Evolutionary conservation across 306 rosid species (phyloP).

Genomic region (Malus fusca): DNA sequence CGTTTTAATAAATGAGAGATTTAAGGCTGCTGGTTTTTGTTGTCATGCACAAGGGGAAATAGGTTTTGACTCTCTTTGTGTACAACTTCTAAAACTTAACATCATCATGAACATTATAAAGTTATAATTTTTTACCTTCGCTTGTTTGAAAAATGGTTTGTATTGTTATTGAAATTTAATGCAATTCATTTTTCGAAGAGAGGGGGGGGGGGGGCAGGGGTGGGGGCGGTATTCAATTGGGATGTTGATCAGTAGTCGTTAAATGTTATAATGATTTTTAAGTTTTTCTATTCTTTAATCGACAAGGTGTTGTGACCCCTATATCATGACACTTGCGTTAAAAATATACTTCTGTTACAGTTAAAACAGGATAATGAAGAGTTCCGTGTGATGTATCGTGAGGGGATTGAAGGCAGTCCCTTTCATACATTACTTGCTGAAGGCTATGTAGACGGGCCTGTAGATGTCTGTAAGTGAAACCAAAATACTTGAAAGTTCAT

Average conservation of each 20-base stretch:
- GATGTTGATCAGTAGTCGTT: background rate
- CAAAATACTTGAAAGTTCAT: background rate
- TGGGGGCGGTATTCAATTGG: too few species aligned
- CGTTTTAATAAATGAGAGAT: background rate
- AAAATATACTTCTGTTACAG: constrained; percentile 42
- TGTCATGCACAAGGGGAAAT: background rate
- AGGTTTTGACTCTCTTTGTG: background rate
- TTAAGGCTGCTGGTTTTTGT: background rate
- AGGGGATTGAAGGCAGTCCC: constrained; percentile 82
- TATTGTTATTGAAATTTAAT: background rate
- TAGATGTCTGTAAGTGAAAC: constrained; percentile 69
- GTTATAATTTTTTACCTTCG: background rate
- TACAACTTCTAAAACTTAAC: background rate
- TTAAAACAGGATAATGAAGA: constrained; percentile 87
- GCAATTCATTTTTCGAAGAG: background rate
- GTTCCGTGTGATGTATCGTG: constrained; percentile 89
- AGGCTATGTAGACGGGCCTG: constrained; percentile 86
- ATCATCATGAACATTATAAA: background rate
- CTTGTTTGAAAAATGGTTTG: background rate
- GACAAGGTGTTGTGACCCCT: background rate
- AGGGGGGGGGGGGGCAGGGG: too few species aligned
- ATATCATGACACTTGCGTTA: background rate
- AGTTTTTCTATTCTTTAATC: background rate
- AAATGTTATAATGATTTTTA: background rate
- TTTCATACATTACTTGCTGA: constrained; percentile 81